Conservation (phyloP, 2,329 filamentous ascomycete species). For the Monilinia fructicola region DNA sequence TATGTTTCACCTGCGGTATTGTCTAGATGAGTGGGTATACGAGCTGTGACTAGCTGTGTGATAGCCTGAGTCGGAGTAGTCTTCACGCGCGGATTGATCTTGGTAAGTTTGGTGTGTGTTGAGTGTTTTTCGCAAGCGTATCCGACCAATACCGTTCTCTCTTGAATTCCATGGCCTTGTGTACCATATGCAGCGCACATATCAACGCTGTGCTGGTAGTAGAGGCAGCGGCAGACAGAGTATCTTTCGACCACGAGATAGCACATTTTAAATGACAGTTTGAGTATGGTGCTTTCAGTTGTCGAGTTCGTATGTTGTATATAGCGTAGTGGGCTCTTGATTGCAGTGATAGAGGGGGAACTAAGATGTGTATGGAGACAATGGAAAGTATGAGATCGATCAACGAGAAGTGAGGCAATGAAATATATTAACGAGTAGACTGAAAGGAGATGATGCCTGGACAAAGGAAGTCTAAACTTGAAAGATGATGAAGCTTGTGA, state of each 20-base stretch:
- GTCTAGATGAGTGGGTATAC: conserved; percentile 34
- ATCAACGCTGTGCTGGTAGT: conserved; percentile 67
- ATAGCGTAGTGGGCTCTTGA: conserved; percentile 2
- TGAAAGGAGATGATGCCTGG: conserved; percentile 36
- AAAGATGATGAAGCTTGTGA: conserved; percentile 33
- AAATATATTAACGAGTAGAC: conserved; percentile 39
- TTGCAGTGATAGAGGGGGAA: conserved; percentile 18
- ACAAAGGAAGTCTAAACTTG: conserved; percentile 38
- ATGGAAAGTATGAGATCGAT: conserved; percentile 20
- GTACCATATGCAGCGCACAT: conserved; percentile 64
- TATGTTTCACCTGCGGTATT: conserved; percentile 40
- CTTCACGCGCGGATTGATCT: conserved; percentile 27
- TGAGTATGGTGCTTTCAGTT: conserved; percentile 13
- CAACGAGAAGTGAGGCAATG: conserved; percentile 31
- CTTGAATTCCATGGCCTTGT: conserved; percentile 61
- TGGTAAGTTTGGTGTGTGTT: conserved; percentile 22
- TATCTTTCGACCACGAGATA: conserved; percentile 70
- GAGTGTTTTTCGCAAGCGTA: conserved; percentile 60
- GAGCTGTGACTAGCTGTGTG: conserved; percentile 39
- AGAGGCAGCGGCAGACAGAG: conserved; percentile 68
- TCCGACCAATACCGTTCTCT: conserved; percentile 68
- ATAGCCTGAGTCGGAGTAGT: conserved; percentile 41
- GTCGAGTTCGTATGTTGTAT: conserved; percentile 2
- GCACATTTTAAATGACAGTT: conserved; percentile 54
- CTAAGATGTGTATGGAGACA: conserved; percentile 20